These are phyloP conservation scores for Aspergillus sclerotialis DNA, from an alignment of 2,329 filamentous ascomycete species.

Conservation along the genomic window DNA sequence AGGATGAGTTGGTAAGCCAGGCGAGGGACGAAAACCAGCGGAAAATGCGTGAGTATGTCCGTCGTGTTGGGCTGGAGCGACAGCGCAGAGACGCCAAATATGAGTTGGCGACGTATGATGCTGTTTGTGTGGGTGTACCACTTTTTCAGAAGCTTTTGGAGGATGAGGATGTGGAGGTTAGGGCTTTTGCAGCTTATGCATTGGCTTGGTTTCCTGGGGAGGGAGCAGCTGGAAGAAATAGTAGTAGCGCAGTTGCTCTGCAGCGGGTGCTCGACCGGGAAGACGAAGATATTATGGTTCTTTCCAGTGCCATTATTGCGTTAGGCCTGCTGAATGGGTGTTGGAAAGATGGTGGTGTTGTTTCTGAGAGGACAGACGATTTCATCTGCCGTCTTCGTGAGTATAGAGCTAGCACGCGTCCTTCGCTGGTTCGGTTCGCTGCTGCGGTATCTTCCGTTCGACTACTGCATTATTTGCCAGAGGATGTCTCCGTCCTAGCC, in stretches of 20 bases:
- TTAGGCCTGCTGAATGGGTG: conserved; percentile 1
- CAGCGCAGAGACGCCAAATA: neutral
- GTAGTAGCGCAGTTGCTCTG: neutral
- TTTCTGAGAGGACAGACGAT: neutral
- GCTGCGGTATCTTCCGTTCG: conserved; percentile 2
- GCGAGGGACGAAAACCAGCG: neutral
- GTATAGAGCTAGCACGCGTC: neutral
- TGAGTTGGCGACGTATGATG: conserved; percentile 3
- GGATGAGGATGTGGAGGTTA: neutral
- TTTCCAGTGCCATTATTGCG: conserved; percentile 2
- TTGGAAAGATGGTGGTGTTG: neutral
- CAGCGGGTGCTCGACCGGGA: conserved; percentile 1
- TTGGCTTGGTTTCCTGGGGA: conserved; percentile 5
- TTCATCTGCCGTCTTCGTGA: conserved; percentile 1
- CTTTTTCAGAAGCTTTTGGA: conserved; percentile 1
- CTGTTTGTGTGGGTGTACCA: conserved; percentile 2
- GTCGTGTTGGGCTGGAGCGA: neutral
- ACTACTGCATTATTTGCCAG: neutral
- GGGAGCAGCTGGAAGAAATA: neutral
- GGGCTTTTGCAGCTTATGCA: conserved; percentile 4
- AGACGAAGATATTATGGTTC: neutral
- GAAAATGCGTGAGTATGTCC: neutral
- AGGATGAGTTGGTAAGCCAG: neutral
- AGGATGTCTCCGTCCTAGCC: conserved; percentile 1
- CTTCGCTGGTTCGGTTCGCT: conserved; percentile 1